These are phyloP conservation scores for Talaromyces amestolkiae DNA, from an alignment of 2,329 filamentous ascomycete species.

Conservation along the genomic window DNA sequence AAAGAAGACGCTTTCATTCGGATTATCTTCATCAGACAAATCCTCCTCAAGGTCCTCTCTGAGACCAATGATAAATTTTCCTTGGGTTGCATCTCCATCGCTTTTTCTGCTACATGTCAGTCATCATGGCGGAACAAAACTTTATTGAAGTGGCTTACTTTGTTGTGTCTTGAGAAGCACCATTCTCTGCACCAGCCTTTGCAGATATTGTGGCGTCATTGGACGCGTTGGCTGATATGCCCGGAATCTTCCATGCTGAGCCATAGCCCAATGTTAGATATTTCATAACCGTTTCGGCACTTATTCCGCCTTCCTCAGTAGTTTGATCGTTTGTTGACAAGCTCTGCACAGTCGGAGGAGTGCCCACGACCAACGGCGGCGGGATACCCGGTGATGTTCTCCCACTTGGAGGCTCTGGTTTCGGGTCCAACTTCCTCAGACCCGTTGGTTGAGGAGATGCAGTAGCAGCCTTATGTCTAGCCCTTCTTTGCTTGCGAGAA, in stretches of 20 bases:
- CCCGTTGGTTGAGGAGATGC: background rate
- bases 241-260: slow-evolving; percentile 46
- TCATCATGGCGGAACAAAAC: background rate
- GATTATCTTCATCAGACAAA: slow-evolving; percentile 33
- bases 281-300: slow-evolving; percentile 48
- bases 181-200: background rate
- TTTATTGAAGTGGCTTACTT: background rate
- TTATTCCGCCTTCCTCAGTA: slow-evolving; percentile 34
- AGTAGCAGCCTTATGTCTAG: slow-evolving; percentile 22
- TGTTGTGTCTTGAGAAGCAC: background rate
- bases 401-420: slow-evolving; percentile 24
- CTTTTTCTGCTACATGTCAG: slow-evolving; percentile 6
- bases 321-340: slow-evolving; percentile 23
- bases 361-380: slow-evolving; percentile 40
- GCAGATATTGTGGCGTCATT: slow-evolving; percentile 26
- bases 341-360: slow-evolving; percentile 22
- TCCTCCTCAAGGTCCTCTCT: slow-evolving; percentile 43
- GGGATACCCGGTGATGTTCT: slow-evolving; percentile 43
- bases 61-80: slow-evolving; percentile 44
- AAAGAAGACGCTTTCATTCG: slow-evolving; percentile 26
- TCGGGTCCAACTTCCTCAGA: slow-evolving; percentile 19
- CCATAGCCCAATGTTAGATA: slow-evolving; percentile 52
- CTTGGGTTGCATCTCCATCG: slow-evolving; percentile 23
- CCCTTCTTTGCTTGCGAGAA: slow-evolving; percentile 41
- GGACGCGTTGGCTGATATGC: slow-evolving; percentile 27